phyloP scores from a whole-genome alignment of 2,329 filamentous ascomycete genomes.

The Byssochlamys sp. region DNA sequence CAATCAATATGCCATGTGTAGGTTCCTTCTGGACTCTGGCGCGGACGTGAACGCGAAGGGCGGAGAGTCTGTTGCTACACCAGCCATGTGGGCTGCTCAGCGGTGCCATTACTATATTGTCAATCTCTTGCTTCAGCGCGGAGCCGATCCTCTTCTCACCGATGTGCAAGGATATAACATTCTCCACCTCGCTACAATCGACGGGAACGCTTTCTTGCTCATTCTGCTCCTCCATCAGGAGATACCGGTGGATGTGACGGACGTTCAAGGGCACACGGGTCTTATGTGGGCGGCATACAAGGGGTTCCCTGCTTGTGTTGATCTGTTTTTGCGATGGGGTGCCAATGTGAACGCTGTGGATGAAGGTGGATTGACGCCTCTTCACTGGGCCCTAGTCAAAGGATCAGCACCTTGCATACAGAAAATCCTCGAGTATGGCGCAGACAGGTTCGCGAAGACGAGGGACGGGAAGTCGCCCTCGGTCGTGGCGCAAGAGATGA shows the following conservation, averaged over 20 bases:
- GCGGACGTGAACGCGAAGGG: constrained; percentile 92
- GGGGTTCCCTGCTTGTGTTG: constrained; percentile 82
- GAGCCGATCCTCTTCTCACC: constrained; percentile 82
- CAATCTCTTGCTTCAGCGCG: constrained; percentile 78
- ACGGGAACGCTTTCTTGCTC: constrained; percentile 85
- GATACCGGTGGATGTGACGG: constrained; percentile 83
- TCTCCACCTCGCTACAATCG: constrained; percentile 90
- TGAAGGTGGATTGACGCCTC: constrained; percentile 83
- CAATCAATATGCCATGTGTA: constrained; percentile 94
- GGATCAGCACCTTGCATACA: constrained; percentile 81
- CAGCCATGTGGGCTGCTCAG: constrained; percentile 94
- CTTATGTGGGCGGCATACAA: constrained; percentile 99
- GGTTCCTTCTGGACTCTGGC: constrained; percentile 76
- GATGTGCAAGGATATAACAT: constrained; percentile 97
- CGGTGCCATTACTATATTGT: constrained; percentile 94
- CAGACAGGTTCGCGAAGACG: constrained; percentile 84
- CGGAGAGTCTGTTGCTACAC: constrained; percentile 86
- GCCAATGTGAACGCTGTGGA: constrained; percentile 85
- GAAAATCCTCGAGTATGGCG: constrained; percentile 89
- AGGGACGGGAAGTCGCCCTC: constrained; percentile 82
- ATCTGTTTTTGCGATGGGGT: constrained; percentile 86
- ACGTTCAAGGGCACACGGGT: constrained; percentile 82
- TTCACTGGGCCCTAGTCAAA: constrained; percentile 95
- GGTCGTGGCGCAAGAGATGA: constrained; percentile 79
- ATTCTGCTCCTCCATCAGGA: constrained; percentile 87